phyloP scores from a whole-genome alignment of 257 asterid species.

The Capsicum rhomboideum region DNA sequence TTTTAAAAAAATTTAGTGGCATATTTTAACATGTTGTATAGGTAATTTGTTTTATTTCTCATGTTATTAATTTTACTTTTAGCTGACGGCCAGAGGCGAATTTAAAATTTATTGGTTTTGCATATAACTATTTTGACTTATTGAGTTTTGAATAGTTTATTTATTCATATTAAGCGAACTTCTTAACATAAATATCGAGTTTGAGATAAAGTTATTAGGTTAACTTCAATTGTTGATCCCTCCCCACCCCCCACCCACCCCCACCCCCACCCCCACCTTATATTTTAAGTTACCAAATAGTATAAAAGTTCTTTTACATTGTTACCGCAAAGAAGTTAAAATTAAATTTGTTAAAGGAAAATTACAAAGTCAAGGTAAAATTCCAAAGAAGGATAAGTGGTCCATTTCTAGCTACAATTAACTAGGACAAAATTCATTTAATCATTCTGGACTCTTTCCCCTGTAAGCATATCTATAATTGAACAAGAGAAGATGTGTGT shows the following conservation, averaged over 20 bases:
- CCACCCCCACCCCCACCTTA: too few species aligned
- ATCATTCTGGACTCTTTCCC: background rate
- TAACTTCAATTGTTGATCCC: too few species aligned
- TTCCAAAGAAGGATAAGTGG: background rate
- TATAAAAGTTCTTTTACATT: background rate
- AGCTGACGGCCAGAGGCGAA: too few species aligned
- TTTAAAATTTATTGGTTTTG: too few species aligned
- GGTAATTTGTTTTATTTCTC: too few species aligned
- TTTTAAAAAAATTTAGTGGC: background rate
- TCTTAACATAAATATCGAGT: background rate
- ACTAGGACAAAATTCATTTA: background rate
- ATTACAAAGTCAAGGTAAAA: background rate
- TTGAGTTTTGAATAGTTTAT: too few species aligned
- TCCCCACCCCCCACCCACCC: too few species aligned
- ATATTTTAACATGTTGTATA: too few species aligned
- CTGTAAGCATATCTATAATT: background rate
- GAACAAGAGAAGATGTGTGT: background rate
- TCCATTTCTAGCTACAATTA: background rate
- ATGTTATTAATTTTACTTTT: too few species aligned
- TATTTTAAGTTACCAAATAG: background rate
- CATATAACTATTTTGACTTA: too few species aligned
- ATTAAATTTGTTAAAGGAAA: background rate
- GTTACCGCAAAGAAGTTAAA: background rate
- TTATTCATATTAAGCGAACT: background rate
- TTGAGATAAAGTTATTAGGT: background rate